Conservation (phyloP, 257 asterid species). For the Thymus quinquecostatus region DNA sequence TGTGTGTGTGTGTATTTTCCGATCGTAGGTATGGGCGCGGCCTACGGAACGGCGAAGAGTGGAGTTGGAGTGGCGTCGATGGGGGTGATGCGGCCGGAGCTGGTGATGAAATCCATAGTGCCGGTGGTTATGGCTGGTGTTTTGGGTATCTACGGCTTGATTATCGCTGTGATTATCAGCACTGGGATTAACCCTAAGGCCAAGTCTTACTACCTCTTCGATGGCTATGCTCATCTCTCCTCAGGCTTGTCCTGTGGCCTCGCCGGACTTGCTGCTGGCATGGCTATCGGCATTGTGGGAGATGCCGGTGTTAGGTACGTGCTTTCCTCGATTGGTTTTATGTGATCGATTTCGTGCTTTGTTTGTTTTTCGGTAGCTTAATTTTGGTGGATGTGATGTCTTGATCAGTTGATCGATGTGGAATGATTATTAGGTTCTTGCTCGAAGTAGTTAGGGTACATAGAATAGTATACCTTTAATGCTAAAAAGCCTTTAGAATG, state of each 20-base stretch:
- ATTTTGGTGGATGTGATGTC: background rate
- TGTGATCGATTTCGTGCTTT: background rate
- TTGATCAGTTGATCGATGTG: conserved; percentile 1
- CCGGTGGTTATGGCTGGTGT: conserved; percentile 96
- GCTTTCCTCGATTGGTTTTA: conserved; percentile 3
- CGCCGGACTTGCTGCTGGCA: conserved; percentile 84
- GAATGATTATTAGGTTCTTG: conserved; percentile 11
- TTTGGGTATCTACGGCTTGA: conserved; percentile 79
- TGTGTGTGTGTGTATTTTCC: background rate
- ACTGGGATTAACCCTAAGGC: conserved; percentile 88
- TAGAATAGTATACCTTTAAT: background rate
- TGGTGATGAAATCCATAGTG: conserved; percentile 84
- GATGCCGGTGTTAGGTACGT: conserved; percentile 87
- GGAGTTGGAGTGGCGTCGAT: conserved; percentile 89
- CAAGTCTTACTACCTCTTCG: conserved; percentile 76
- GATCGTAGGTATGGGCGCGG: conserved; percentile 79
- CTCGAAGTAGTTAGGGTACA: no score
- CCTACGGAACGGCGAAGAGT: conserved; percentile 86
- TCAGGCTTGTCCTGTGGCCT: conserved; percentile 85
- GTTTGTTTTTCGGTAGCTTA: background rate
- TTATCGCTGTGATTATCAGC: conserved; percentile 83
- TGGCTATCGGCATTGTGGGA: conserved; percentile 91
- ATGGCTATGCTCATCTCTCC: conserved; percentile 85
- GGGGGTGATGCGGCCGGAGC: conserved; percentile 93
- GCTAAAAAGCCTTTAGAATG: background rate